phyloP scores from a whole-genome alignment of 805 yeast species.

The Pichia membranifaciens region DNA sequence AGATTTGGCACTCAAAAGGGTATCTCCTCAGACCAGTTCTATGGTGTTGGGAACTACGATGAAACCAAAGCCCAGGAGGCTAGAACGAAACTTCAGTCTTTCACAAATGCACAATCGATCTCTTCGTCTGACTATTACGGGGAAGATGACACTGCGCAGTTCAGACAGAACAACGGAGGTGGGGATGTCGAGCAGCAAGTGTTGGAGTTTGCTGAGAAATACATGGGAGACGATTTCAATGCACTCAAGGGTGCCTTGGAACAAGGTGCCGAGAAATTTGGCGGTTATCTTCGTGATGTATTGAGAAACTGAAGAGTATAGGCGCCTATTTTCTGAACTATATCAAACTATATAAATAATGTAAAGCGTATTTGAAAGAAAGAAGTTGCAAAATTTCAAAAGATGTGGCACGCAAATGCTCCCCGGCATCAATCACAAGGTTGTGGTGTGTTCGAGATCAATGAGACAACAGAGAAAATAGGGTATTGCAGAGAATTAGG shows the following conservation, averaged over 20 bases:
- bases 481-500: too few relatives aligned
- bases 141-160: slow-evolving; percentile 40
- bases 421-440: too few relatives aligned
- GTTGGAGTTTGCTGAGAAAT: slow-evolving; percentile 60
- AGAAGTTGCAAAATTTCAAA: too few relatives aligned
- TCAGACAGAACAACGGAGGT: slow-evolving; percentile 19
- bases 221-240: slow-evolving; percentile 79
- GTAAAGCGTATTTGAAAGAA: too few relatives aligned
- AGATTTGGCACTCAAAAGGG: slow-evolving; percentile 89
- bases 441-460: too few relatives aligned
- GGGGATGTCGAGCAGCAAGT: slow-evolving; percentile 46
- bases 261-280: slow-evolving; percentile 86
- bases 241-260: slow-evolving; percentile 88
- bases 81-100: slow-evolving; percentile 67
- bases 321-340: too few relatives aligned
- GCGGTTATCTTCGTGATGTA: slow-evolving; percentile 81
- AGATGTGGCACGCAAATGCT: too few relatives aligned
- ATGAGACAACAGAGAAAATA: too few relatives aligned
- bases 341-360: too few relatives aligned
- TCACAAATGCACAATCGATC: slow-evolving; percentile 82
- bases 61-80: slow-evolving; percentile 77
- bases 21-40: slow-evolving; percentile 90
- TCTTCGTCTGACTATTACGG: slow-evolving; percentile 93
- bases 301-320: slow-evolving; percentile 36
- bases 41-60: slow-evolving; percentile 83